Percentiles rank a stretch among this genome's conserved stretches.
phyloP scores from a whole-genome alignment of 164 flowering plant genomes.

The Sedum album region DNA sequence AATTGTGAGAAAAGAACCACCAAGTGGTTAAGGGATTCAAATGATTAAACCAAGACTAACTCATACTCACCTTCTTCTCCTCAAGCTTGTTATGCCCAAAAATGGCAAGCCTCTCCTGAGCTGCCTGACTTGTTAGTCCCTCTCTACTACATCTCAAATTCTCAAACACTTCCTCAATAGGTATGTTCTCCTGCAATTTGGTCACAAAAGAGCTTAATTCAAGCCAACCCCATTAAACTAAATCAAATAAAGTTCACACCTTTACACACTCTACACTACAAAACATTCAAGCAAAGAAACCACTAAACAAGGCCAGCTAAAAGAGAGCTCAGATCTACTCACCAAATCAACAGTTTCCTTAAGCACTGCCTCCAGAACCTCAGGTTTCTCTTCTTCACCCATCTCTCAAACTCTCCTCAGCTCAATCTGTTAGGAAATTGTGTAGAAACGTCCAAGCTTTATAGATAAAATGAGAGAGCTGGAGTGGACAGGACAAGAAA shows the following conservation, averaged over 20 bases:
- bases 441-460: background rate
- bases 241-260: conserved; percentile 7
- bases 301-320: background rate
- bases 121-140: conserved; percentile 43
- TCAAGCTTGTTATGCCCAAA: conserved; percentile 73
- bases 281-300: background rate
- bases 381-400: conserved; percentile 17
- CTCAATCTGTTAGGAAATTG: background rate
- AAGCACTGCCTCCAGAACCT: conserved; percentile 36
- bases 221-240: background rate
- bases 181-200: conserved; percentile 47
- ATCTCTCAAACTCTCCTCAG: conserved; percentile 3
- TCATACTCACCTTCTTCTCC: conserved; percentile 61
- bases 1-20: background rate
- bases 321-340: conserved; percentile 6
- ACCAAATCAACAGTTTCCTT: conserved; percentile 67
- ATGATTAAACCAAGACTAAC: background rate
- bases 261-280: background rate
- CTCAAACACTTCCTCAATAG: conserved; percentile 58
- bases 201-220: too few relatives aligned
- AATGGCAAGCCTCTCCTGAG: conserved; percentile 33
- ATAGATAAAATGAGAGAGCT: background rate
- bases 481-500: background rate
- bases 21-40: background rate
- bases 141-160: conserved; percentile 45